Evolutionary conservation across 139 green algal genomes (phyloP).

Genomic region (Chlorella sp.): DNA sequence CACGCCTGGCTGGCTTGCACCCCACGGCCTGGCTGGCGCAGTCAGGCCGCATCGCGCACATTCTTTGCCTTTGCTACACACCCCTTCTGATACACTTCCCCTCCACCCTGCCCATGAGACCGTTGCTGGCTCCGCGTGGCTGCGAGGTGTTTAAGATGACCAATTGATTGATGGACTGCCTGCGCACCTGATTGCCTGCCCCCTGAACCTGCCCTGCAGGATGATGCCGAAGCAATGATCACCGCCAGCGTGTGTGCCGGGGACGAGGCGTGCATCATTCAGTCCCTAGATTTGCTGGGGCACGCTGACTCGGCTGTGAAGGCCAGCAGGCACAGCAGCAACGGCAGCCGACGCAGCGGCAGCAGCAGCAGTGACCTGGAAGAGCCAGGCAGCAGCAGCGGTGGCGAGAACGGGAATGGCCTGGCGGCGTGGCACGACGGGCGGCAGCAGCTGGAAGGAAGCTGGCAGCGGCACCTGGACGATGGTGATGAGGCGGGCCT

Average conservation of each 20-base stretch:
- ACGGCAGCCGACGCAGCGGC: background rate
- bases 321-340: background rate
- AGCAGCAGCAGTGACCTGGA: background rate
- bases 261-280: background rate
- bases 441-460: background rate
- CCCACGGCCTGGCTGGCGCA: too few species aligned
- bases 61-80: too few species aligned
- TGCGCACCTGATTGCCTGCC: too few species aligned
- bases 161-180: too few species aligned
- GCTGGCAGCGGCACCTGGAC: background rate
- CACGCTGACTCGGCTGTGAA: background rate
- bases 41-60: too few species aligned
- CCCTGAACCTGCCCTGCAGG: background rate
- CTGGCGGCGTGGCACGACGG: background rate
- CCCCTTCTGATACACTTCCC: too few species aligned
- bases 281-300: slow-evolving; percentile 14
- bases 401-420: background rate
- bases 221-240: slow-evolving; percentile 62
- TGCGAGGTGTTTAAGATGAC: too few species aligned
- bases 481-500: too few species aligned
- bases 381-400: background rate
- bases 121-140: too few species aligned
- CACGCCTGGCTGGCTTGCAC: too few species aligned
- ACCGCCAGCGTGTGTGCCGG: slow-evolving; percentile 9
- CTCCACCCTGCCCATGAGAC: too few species aligned